Evolutionary conservation across 768 basidiomycete species (phyloP).

Genomic region (Infundibulicybe gibba): DNA sequence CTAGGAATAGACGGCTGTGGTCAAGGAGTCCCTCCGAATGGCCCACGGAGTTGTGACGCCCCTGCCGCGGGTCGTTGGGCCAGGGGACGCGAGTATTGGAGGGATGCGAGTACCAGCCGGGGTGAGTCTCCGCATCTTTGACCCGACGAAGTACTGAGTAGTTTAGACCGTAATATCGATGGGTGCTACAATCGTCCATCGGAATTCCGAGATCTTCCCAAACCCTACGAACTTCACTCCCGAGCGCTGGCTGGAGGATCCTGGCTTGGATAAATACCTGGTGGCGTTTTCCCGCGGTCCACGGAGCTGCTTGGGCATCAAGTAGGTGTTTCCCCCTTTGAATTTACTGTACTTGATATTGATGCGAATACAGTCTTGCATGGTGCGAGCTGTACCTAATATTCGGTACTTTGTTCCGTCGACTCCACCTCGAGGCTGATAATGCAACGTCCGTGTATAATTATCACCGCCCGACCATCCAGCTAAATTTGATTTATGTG

Average conservation of each 20-base stretch:
- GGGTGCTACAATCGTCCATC: slow-evolving; percentile 34
- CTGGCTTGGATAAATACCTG: slow-evolving; percentile 32
- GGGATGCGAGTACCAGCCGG: slow-evolving; percentile 33
- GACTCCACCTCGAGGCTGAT: slow-evolving; percentile 27
- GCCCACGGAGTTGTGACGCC: slow-evolving; percentile 33
- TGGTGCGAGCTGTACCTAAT: slow-evolving; percentile 41
- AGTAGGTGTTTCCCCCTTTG: slow-evolving; percentile 21
- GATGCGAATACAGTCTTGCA: slow-evolving; percentile 27
- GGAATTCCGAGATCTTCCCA: slow-evolving; percentile 34
- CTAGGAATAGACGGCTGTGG: slow-evolving; percentile 35
- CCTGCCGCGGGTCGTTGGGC: slow-evolving; percentile 35
- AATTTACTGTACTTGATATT: not conserved
- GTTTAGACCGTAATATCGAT: slow-evolving; percentile 37
- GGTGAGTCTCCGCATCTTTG: slow-evolving; percentile 17
- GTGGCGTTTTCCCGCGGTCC: slow-evolving; percentile 42
- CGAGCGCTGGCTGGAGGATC: slow-evolving; percentile 31
- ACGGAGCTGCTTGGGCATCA: slow-evolving; percentile 40
- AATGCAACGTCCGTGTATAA: slow-evolving; percentile 23
- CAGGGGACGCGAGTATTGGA: slow-evolving; percentile 25
- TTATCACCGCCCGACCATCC: not conserved
- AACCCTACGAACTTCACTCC: slow-evolving; percentile 35
- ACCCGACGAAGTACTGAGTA: not conserved
- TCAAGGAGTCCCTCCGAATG: slow-evolving; percentile 43
- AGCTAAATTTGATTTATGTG: slow-evolving; percentile 2
- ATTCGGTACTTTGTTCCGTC: slow-evolving; percentile 34